Percentiles rank a stretch among this genome's conserved stretches.
phyloP scores from a whole-genome alignment of 1,284 basidiomycete species.

The Pseudozyma sp. region DNA sequence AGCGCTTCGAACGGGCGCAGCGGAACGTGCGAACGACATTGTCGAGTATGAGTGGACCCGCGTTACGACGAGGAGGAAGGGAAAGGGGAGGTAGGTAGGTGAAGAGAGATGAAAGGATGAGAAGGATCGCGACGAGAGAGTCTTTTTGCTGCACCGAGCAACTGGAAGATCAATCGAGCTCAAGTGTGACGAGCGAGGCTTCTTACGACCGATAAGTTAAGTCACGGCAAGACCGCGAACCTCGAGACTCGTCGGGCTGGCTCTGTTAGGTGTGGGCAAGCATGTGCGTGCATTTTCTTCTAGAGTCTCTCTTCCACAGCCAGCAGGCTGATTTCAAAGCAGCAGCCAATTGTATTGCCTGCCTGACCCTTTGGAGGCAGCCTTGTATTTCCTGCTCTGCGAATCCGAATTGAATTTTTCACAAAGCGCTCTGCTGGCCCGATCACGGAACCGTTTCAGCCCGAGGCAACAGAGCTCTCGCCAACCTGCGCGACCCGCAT shows the following conservation, averaged over 20 bases:
- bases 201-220: conserved; percentile 14
- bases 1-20: conserved; percentile 46
- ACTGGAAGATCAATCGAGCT: conserved; percentile 5
- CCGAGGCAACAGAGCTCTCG: conserved; percentile 7
- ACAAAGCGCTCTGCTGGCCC: conserved; percentile 11
- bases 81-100: conserved; percentile 3
- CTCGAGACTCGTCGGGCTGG: no score
- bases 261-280: background rate
- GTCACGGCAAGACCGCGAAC: no score
- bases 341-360: background rate
- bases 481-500: background rate
- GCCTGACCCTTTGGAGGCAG: no score
- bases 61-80: background rate
- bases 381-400: no score
- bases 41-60: background rate
- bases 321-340: conserved; percentile 20
- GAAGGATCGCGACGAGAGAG: conserved; percentile 26
- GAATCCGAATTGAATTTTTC: background rate
- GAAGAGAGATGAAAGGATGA: conserved; percentile 5
- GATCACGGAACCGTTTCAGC: conserved; percentile 52
- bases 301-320: background rate
- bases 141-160: no score
- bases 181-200: background rate
- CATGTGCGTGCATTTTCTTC: background rate
- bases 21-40: conserved; percentile 56